These are phyloP conservation scores for Antrodiella citrinella DNA, from an alignment of 768 basidiomycete species.

Conservation along the genomic window DNA sequence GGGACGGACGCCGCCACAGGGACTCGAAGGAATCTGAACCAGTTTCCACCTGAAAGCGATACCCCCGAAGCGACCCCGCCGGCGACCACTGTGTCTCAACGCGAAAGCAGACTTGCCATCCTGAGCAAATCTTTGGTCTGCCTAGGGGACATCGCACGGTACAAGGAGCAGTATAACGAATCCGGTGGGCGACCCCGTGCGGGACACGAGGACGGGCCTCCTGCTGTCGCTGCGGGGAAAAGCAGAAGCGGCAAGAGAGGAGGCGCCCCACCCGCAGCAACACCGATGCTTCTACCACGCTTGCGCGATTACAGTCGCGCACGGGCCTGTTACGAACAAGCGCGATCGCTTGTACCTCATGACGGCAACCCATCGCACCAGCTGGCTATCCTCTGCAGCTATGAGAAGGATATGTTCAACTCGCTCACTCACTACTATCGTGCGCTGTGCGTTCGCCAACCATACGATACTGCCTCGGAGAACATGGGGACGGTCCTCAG, in stretches of 20 bases:
- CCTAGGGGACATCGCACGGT: conserved; percentile 90
- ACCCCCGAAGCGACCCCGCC: conserved; percentile 19
- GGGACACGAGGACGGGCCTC: conserved; percentile 56
- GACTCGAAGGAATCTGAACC: conserved; percentile 46
- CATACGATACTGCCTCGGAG: conserved; percentile 82
- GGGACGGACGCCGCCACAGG: conserved; percentile 18
- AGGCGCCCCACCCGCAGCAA: conserved; percentile 10
- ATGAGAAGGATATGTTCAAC: conserved; percentile 73
- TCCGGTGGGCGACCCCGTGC: conserved; percentile 53
- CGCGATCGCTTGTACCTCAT: conserved; percentile 70
- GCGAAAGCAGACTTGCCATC: conserved; percentile 59
- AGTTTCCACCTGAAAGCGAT: conserved; percentile 50
- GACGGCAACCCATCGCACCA: conserved; percentile 96
- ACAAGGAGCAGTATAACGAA: conserved; percentile 86
- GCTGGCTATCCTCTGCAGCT: conserved; percentile 85
- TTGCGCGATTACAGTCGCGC: conserved; percentile 69
- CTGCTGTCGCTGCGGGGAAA: conserved; percentile 25
- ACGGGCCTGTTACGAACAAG: conserved; percentile 78
- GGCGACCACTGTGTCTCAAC: conserved; percentile 41
- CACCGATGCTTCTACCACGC: conserved; percentile 30
- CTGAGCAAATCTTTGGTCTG: conserved; percentile 86
- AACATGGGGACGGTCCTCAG: conserved; percentile 71
- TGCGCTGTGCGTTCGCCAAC: conserved; percentile 76
- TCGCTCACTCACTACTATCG: conserved; percentile 86
- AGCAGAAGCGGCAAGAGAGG: conserved; percentile 39